Evolutionary conservation across 179 eudicot species (phyloP), one percentile per base, ranked within the genome.

Genomic region (Beta corolliflora): DNA sequence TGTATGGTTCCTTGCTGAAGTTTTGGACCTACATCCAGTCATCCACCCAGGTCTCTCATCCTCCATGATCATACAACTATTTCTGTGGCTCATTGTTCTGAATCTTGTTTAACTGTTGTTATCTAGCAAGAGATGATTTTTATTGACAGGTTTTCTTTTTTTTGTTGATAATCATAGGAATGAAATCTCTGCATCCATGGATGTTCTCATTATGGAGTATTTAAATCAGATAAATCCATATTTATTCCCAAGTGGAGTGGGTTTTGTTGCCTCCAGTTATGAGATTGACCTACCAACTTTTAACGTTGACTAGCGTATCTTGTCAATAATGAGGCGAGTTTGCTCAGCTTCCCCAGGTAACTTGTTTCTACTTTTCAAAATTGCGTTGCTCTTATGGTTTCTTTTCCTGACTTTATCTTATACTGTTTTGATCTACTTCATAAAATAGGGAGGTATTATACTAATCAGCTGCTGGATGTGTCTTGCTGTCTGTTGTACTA

Each of bases 151-250:
- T 46, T 61, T 52, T 59, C 77, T 77, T 61, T 78, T 75, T 70
- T 36, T 53, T 77, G 10, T 80, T 85, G 76, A 25, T 67, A 52
- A 54, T 19, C 76, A 36, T 36, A n/a, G 60, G 76, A 93, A 48
- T 48, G 52, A 48, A 95, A 86, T 93, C 52, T 9, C 1, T 48
- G 52, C 52, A 7, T 48, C 52, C 52, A 6, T 9, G 1, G 52
- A 9, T 48, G 52, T 88, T 91, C 71, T 86, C 90, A 73, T 83
- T 95, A 79, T 95, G 97, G 97, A 88, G 82, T n/a, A n/a, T n/a
- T 16, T 95, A 79, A 81, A 93, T 80, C 79, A 87, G 82, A 83
- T 80, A 81, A 83, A 89, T 80, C 88, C 86, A 14, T 77, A 81
- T 29, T 74, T 93, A 71, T 88, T 95, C 65, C 95, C 97, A 65